A percentile compares a stretch with the other conserved stretches of the same genome.
phyloP scores from a whole-genome alignment of 345 rosid species.

The Leavenworthia alabamica region DNA sequence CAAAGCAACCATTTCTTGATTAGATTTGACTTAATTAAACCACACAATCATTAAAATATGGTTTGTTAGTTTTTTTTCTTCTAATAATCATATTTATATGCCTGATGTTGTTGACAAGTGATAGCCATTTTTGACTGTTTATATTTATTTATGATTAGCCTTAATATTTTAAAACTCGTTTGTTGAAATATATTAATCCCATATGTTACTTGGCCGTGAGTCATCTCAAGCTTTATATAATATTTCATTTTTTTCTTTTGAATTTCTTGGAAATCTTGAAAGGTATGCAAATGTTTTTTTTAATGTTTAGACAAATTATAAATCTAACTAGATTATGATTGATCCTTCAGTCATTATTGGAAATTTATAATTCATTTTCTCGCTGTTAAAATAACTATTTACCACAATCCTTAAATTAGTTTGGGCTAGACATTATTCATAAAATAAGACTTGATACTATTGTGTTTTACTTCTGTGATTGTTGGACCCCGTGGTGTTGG shows the following conservation, averaged over 20 bases:
- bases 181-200: background rate
- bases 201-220: conserved; percentile 23
- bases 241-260: background rate
- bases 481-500: conserved; percentile 98
- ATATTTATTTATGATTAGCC: background rate
- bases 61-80: background rate
- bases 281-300: background rate
- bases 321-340: background rate
- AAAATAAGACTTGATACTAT: conserved; percentile 55
- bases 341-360: background rate
- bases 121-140: conserved; percentile 18
- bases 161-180: background rate
- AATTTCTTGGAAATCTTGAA: background rate
- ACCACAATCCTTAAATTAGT: background rate
- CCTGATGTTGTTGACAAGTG: conserved; percentile 11
- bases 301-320: background rate
- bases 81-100: background rate
- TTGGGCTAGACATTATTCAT: background rate
- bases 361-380: background rate
- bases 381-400: background rate
- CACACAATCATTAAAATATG: background rate
- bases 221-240: conserved; percentile 14
- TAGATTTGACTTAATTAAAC: conserved; percentile 4
- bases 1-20: background rate
- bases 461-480: conserved; percentile 60